phyloP scores from a whole-genome alignment of 805 yeast species.

The Brettanomyces nanus region DNA sequence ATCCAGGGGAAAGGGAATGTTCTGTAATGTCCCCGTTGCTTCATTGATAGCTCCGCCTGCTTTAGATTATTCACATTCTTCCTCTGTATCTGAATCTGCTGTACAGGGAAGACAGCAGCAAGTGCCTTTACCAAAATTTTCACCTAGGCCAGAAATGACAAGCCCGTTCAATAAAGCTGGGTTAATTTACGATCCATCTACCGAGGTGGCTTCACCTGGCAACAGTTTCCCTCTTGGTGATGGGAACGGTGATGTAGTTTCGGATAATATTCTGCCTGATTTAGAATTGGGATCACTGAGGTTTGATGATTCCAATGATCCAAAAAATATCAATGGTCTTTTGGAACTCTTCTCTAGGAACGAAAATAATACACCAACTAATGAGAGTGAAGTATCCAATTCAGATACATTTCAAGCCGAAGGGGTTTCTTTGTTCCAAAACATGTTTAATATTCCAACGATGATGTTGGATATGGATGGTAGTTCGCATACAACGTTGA shows the following conservation, averaged over 20 bases:
- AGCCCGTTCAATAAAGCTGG: neutral
- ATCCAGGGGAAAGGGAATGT: neutral
- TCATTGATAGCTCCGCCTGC: constrained; percentile 10
- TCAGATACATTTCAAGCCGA: constrained; percentile 3
- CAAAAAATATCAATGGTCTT: neutral
- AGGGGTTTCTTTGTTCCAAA: constrained; percentile 20
- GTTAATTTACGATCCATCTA: neutral
- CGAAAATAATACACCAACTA: constrained; percentile 2
- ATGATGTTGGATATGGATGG: constrained; percentile 20
- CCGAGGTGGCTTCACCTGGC: neutral
- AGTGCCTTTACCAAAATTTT: no score
- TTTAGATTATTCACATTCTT: constrained; percentile 1
- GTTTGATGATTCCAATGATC: neutral
- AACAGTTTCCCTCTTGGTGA: neutral
- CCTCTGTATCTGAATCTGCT: neutral
- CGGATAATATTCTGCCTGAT: neutral
- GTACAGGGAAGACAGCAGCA: neutral
- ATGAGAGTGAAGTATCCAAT: constrained; percentile 2
- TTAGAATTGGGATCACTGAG: no score
- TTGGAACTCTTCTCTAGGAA: constrained; percentile 3
- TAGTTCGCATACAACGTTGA: neutral
- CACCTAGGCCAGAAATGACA: neutral
- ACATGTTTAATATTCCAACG: constrained; percentile 25
- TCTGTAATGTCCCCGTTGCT: constrained; percentile 7
- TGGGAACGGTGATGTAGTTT: neutral